phyloP scores from a whole-genome alignment of 139 green algal genomes.

The Tetradesmus obliquus region DNA sequence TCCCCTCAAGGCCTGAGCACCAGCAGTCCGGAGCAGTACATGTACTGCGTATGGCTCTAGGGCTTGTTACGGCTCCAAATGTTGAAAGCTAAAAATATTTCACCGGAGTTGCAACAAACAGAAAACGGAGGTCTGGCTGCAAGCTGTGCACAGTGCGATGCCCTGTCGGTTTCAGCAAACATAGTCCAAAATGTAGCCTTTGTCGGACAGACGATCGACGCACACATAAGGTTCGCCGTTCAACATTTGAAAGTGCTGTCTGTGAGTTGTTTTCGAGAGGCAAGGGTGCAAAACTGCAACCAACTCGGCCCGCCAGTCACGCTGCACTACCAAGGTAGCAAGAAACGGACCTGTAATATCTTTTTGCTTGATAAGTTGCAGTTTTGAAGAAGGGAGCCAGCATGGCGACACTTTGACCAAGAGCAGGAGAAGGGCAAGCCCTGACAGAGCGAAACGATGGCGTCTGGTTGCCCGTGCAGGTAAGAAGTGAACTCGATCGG shows the following conservation, averaged over 20 bases:
- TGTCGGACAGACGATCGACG: not conserved
- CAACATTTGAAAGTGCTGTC: not conserved
- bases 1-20: too few species aligned
- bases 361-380: not conserved
- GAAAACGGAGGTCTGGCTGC: not conserved
- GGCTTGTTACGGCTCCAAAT: not conserved
- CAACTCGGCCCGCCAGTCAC: not conserved
- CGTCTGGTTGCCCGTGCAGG: not conserved
- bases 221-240: not conserved
- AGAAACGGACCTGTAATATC: not conserved
- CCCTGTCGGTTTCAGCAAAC: not conserved
- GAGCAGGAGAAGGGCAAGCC: not conserved
- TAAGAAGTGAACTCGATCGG: not conserved
- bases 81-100: not conserved
- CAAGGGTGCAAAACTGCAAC: not conserved
- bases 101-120: too few species aligned
- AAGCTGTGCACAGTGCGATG: not conserved
- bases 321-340: not conserved
- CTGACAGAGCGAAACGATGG: not conserved
- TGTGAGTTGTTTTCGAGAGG: not conserved
- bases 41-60: not conserved
- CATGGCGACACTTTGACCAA: not conserved
- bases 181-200: not conserved
- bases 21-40: not conserved
- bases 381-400: not conserved